These are phyloP conservation scores for Cutaneotrichosporon sp. DNA, from an alignment of 1,284 basidiomycete species.

Conservation along the genomic window DNA sequence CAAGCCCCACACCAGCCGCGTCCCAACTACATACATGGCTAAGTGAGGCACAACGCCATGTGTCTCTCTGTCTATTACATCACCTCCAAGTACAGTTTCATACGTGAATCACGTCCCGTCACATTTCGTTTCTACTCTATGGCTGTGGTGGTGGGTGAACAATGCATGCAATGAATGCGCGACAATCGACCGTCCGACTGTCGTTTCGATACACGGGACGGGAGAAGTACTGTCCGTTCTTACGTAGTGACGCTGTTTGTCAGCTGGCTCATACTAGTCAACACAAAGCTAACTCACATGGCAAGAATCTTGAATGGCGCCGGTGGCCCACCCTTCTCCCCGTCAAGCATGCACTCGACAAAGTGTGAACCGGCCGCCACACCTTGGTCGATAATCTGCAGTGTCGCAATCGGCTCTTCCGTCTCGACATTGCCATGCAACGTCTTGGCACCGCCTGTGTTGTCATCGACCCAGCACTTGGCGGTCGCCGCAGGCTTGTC, in stretches of 20 bases:
- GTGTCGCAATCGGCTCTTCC: conserved; percentile 34
- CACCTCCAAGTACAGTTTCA: not conserved
- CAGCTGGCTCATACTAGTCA: not conserved
- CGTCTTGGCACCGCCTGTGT: conserved; percentile 51
- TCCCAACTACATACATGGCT: not conserved
- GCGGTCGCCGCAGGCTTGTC: conserved; percentile 50
- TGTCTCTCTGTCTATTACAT: not conserved
- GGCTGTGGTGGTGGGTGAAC: not conserved
- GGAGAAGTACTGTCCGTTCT: not conserved
- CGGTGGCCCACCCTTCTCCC: conserved; percentile 66
- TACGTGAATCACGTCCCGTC: no score
- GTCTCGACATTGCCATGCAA: conserved; percentile 50
- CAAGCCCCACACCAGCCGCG: no score
- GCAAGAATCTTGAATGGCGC: conserved; percentile 77
- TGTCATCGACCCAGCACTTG: conserved; percentile 56
- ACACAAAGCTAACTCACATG: conserved; percentile 48
- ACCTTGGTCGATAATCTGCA: conserved; percentile 71
- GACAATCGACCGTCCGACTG: not conserved
- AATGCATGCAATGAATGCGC: conserved; percentile 6
- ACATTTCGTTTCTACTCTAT: not conserved
- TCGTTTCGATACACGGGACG: not conserved
- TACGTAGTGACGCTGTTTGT: conserved; percentile 17
- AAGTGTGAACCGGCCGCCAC: conserved; percentile 75
- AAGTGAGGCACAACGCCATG: no score
- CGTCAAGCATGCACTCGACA: conserved; percentile 72